phyloP scores from a whole-genome alignment of 345 rosid species.

The Aquilaria malaccensis region DNA sequence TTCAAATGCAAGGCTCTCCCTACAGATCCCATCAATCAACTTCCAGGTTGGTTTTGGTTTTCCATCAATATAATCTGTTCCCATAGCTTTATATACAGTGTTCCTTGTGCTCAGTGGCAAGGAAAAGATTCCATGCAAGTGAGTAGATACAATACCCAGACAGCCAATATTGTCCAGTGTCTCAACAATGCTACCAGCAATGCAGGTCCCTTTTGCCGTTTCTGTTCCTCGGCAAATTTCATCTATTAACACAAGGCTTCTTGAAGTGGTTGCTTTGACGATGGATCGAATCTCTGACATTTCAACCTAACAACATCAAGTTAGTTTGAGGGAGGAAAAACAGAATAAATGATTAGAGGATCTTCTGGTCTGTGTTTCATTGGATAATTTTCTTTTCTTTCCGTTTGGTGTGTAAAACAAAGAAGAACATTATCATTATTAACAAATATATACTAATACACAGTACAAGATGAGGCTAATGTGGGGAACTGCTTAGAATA shows the following conservation, averaged over 20 bases:
- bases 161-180: constrained; percentile 71
- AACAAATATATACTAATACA: too few species aligned
- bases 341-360: too few species aligned
- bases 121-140: constrained; percentile 80
- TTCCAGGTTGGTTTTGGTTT: constrained; percentile 85
- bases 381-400: too few species aligned
- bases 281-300: constrained; percentile 91
- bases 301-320: constrained; percentile 54
- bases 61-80: constrained; percentile 62
- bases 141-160: constrained; percentile 89
- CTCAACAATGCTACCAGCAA: constrained; percentile 92
- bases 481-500: too few species aligned
- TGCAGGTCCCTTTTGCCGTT: constrained; percentile 93
- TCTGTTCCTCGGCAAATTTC: constrained; percentile 99
- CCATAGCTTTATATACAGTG: constrained; percentile 73
- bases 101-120: constrained; percentile 63
- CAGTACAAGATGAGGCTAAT: too few species aligned
- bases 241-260: constrained; percentile 87
- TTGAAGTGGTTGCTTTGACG: constrained; percentile 58
- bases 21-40: constrained; percentile 79
- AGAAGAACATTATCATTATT: too few species aligned
- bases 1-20: constrained; percentile 98
- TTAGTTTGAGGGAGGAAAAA: not conserved
- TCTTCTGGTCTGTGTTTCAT: too few species aligned
- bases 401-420: too few species aligned